These are phyloP conservation scores for Corrigiola litoralis DNA, from an alignment of 179 eudicot species.

Conservation along the genomic window DNA sequence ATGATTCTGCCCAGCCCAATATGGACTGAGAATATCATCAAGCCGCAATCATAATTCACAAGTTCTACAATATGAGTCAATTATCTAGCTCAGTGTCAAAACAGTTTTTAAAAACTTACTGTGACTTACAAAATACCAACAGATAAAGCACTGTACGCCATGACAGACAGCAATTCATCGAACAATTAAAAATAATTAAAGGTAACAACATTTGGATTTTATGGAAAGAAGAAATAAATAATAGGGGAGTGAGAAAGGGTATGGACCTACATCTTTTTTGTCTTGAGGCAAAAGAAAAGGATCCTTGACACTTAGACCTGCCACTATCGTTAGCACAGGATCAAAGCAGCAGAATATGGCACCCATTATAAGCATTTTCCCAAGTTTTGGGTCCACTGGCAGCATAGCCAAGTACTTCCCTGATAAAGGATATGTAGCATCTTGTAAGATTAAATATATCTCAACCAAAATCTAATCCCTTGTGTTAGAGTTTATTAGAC, in stretches of 20 bases:
- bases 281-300: constrained; percentile 99
- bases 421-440: constrained; percentile 28
- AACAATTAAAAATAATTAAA: too few species aligned
- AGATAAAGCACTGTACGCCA: too few species aligned
- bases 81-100: too few species aligned
- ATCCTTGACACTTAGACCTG: constrained; percentile 96
- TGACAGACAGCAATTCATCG: too few species aligned
- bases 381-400: constrained; percentile 98
- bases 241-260: neutral
- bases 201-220: neutral
- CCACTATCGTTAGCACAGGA: constrained; percentile 91
- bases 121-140: too few species aligned
- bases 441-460: constrained; percentile 16
- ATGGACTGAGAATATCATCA: too few species aligned
- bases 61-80: too few species aligned
- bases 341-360: constrained; percentile 95
- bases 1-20: too few species aligned
- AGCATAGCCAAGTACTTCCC: constrained; percentile 86
- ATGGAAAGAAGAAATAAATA: neutral
- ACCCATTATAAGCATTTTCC: constrained; percentile 97
- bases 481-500: constrained; percentile 20
- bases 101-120: too few species aligned
- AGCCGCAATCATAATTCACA: too few species aligned
- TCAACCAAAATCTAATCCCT: neutral
- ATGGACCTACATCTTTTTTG: constrained; percentile 80